Conservation (phyloP, 768 basidiomycete genomes). For the Trametes elegans region DNA sequence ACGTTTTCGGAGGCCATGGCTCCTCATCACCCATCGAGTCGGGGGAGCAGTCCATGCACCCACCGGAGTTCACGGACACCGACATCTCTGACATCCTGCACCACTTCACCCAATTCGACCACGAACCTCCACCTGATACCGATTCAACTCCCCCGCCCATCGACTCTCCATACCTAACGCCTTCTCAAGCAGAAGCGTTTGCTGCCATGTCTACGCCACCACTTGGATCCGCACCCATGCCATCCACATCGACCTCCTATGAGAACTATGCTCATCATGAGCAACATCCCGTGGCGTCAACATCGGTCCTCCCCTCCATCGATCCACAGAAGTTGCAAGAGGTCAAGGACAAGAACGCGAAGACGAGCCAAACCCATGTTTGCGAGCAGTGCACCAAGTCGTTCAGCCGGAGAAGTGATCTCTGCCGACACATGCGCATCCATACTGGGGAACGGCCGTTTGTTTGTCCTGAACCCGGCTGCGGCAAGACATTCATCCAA, state of each 20-base stretch:
- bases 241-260: slow-evolving; percentile 1
- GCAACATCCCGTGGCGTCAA: slow-evolving; percentile 23
- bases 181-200: too few relatives aligned
- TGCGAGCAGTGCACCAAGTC: slow-evolving; percentile 79
- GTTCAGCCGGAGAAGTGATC: slow-evolving; percentile 81
- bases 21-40: slow-evolving; percentile 20
- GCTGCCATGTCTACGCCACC: background rate
- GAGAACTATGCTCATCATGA: background rate
- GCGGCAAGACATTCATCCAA: slow-evolving; percentile 92
- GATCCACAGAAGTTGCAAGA: slow-evolving; percentile 16
- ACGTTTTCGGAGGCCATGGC: slow-evolving; percentile 23
- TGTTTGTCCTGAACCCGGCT: slow-evolving; percentile 65
- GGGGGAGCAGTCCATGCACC: slow-evolving; percentile 42
- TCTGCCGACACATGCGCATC: slow-evolving; percentile 83
- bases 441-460: slow-evolving; percentile 91
- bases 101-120: slow-evolving; percentile 70
- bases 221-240: background rate
- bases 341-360: slow-evolving; percentile 29
- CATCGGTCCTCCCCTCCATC: slow-evolving; percentile 5
- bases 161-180: too few relatives aligned
- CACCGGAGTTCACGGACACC: slow-evolving; percentile 50
- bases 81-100: slow-evolving; percentile 77
- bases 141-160: slow-evolving; percentile 5
- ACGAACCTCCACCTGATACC: slow-evolving; percentile 15
- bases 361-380: slow-evolving; percentile 46